Evolutionary conservation across 352 stramenopile genomes (phyloP), one percentile per base, ranked within the genome.

Genomic region (Phytopythium cucurbitacearum): DNA sequence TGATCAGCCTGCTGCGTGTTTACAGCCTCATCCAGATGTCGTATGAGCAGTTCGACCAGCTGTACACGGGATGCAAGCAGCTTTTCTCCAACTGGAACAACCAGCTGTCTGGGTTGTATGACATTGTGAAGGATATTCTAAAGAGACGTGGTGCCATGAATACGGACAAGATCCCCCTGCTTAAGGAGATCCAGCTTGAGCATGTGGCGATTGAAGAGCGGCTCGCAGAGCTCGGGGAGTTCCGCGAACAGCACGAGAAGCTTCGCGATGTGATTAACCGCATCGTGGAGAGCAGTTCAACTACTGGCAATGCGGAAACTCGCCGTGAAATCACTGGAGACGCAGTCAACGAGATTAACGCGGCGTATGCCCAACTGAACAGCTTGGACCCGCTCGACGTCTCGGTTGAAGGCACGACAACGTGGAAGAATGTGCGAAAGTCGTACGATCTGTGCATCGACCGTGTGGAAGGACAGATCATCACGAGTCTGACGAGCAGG

Each of bases 381-480:
- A 66, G 67, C 0, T 51, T 96, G 35, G 82, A 96, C 57, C 73
- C 85, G 12, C 73, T 97, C 36, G 90, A 97, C 74, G 76, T 96
- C 11, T 93, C 86, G 12, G 71, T 75, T 7, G 85, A 95, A 59
- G 90, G 91, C 2, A 73, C 75, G 28, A 80, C 63, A 7, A 73
- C 81, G 34, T 98, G 90, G 91, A 83, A 89, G 48, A 89, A 85
- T 32, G 66, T 96, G 40, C 76, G 76, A 34, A 96, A 95, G 66
- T 71, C 88, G 5, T 98, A 98, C 60, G 86, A 97, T 48, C 48
- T 92, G 28, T 91, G 86, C 35, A 90, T 98, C 48, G 92, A 98
- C 57, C 80, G 81, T 34, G 80, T 98, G 11, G 95, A 98, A 84
- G 88, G 87, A 4, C 77, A 85, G 36, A 96, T 98, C 54, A 96